Percentiles rank a stretch among this genome's conserved stretches.
phyloP scores from a whole-genome alignment of 1,284 basidiomycete species.

The Ustilago vetiveriae region DNA sequence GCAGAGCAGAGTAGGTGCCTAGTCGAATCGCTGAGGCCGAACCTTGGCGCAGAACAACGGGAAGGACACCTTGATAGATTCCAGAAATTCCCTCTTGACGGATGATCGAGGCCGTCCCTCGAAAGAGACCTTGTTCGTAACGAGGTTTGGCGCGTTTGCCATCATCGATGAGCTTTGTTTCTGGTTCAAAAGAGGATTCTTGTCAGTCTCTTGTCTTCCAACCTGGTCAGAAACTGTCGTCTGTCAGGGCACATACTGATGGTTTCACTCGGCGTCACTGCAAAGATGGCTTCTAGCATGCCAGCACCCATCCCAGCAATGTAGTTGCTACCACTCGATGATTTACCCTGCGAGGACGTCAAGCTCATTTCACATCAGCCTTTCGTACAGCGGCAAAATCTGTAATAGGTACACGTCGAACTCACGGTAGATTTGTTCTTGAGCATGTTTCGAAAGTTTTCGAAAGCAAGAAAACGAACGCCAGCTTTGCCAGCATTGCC shows the following conservation, averaged over 20 bases:
- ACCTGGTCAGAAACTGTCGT: too few species aligned
- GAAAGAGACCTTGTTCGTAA: background rate
- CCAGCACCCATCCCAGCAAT: slow-evolving; percentile 2
- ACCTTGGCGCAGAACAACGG: slow-evolving; percentile 1
- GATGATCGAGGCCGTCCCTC: background rate
- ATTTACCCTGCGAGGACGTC: background rate
- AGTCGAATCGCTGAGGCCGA: slow-evolving; percentile 1
- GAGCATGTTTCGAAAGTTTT: background rate
- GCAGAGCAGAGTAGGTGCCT: slow-evolving; percentile 1
- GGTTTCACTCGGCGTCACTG: slow-evolving; percentile 1
- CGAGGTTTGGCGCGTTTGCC: background rate
- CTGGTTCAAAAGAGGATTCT: background rate
- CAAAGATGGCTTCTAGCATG: slow-evolving; percentile 1
- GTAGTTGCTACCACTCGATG: background rate
- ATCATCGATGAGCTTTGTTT: slow-evolving; percentile 2
- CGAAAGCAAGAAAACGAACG: slow-evolving; percentile 1
- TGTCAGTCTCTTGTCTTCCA: too few species aligned
- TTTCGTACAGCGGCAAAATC: too few species aligned
- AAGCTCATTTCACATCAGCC: too few species aligned
- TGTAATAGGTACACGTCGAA: too few species aligned
- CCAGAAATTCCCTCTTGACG: background rate
- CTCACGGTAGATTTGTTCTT: slow-evolving; percentile 2
- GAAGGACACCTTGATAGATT: background rate
- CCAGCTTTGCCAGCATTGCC: slow-evolving; percentile 2
- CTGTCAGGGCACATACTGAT: background rate